Conservation (phyloP, 306 rosid genomes). For the Fragaria nilgerrensis region DNA sequence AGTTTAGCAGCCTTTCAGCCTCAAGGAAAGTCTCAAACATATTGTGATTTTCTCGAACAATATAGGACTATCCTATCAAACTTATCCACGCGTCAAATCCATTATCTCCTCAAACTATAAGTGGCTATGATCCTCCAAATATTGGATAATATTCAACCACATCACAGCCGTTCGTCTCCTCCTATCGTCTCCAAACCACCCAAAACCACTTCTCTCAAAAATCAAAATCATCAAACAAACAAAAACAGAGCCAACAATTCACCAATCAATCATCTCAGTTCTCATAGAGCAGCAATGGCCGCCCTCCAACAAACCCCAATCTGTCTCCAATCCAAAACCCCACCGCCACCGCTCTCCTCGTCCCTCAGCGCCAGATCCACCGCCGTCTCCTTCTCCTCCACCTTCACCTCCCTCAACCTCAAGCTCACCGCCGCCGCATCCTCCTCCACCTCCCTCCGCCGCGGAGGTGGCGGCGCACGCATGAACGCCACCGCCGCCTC, state of each 20-base stretch:
- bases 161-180: conserved; percentile 9
- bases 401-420: conserved; percentile 35
- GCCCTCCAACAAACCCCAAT: conserved; percentile 59
- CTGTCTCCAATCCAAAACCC: conserved; percentile 58
- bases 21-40: no score
- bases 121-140: conserved; percentile 20
- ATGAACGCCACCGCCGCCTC: conserved; percentile 59
- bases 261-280: not conserved
- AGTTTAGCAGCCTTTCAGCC: no score
- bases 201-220: conserved; percentile 1
- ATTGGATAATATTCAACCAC: conserved; percentile 11
- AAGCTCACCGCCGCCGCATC: conserved; percentile 47
- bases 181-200: not conserved
- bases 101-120: conserved; percentile 37
- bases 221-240: not conserved
- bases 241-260: not conserved
- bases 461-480: conserved; percentile 39
- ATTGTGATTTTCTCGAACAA: not conserved
- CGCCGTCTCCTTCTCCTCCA: conserved; percentile 41
- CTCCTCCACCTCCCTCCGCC: conserved; percentile 42
- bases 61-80: not conserved
- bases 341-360: conserved; percentile 16
- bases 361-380: conserved; percentile 25
- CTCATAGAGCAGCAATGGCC: conserved; percentile 47
- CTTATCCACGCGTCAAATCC: conserved; percentile 35